A percentile compares a stretch with the other conserved stretches of the same genome.
These are phyloP conservation scores for Taiozyma onychis DNA, from an alignment of 1,139 yeast genomes.

Conservation along the genomic window DNA sequence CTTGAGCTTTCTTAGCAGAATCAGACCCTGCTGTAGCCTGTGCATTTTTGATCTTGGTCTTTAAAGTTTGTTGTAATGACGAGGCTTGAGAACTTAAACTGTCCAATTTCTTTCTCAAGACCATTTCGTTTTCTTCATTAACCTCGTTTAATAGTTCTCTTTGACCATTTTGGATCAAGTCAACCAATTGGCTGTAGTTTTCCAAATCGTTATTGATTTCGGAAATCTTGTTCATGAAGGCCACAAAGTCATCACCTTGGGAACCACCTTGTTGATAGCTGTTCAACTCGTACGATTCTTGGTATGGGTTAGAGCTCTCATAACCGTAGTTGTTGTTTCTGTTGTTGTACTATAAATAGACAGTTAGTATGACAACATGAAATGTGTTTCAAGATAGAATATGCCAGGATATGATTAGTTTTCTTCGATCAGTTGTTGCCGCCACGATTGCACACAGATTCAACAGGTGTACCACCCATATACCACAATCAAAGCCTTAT, in stretches of 20 bases:
- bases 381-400: neutral
- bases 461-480: neutral
- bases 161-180: slow-evolving; percentile 77
- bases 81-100: slow-evolving; percentile 73
- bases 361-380: neutral
- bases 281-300: slow-evolving; percentile 21
- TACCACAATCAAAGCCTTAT: neutral
- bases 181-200: slow-evolving; percentile 72
- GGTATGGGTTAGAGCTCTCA: slow-evolving; percentile 22
- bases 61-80: slow-evolving; percentile 69
- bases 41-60: slow-evolving; percentile 67
- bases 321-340: slow-evolving; percentile 15
- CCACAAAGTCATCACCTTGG: slow-evolving; percentile 52
- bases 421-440: too few species aligned
- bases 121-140: slow-evolving; percentile 71
- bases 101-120: slow-evolving; percentile 73
- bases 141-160: slow-evolving; percentile 79
- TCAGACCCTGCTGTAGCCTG: slow-evolving; percentile 71
- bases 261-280: slow-evolving; percentile 10
- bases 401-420: neutral
- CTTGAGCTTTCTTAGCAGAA: slow-evolving; percentile 81
- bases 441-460: too few species aligned
- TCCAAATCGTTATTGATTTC: slow-evolving; percentile 76
- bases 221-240: slow-evolving; percentile 79
- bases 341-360: neutral